Evolutionary conservation across 495 filamentous ascomycete species (phyloP), one percentile per base, ranked within the genome.

Genomic region (Xylaria acuta): DNA sequence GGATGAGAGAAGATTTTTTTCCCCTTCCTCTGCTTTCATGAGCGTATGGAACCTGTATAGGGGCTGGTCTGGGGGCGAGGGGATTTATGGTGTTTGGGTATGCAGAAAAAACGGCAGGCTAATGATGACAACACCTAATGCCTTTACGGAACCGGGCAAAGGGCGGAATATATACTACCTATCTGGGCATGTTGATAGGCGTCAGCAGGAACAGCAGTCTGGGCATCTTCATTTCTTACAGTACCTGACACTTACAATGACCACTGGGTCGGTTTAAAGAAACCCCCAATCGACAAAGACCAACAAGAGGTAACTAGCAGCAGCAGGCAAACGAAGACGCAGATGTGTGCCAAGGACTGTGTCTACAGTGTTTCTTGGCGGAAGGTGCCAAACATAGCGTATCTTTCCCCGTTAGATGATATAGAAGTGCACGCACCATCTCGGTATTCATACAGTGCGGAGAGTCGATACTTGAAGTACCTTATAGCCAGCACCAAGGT

Each of bases 1-100:
- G 65, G 65, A 67, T 67, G 25, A 56, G 65, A 41, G 34, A 36
- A 67, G 22, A 34, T 51, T 66, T 67, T 67, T 65, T 60, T 30
- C 51, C 25, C 64, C 45, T 67, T 47, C 45, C 47, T 43, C 45
- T 51, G 64, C 16, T 38, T 45, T 41, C 22, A 38, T 11, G 58
- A 5, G 45, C 18, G 53, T 25, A 32, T 30, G 27, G 16, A 56
- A 56, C 58, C 38, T 22, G 58, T 60, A 36, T 60, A 64, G 60
- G 60, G 60, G 22, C 1, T 41, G 22, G 60, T 27, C 16, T 25
- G 8, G n/a, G 49, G 45, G n/a, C 43, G 30, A 51, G 43, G 43
- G 45, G 43, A 22, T 51, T 38, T 51, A 51, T 25, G 43, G 47
- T 67, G 45, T 67, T 32, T 49, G n/a, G 9, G 27, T 32, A 60